Evolutionary conservation across 2,329 filamentous ascomycete genomes (phyloP).

Genomic region (Claviceps cyperi): DNA sequence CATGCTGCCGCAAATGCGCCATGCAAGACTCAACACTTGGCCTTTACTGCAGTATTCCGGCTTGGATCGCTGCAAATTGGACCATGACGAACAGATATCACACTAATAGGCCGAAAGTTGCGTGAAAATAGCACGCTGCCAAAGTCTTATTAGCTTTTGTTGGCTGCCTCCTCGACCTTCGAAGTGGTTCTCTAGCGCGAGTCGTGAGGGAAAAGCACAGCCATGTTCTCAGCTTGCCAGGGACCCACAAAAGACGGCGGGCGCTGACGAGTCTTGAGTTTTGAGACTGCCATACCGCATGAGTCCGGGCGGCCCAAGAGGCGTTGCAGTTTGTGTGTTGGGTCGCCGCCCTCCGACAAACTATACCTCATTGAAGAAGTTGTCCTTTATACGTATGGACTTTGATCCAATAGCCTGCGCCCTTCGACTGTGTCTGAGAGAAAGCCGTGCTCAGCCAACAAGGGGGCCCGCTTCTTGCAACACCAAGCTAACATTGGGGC

Average conservation of each 20-base stretch:
- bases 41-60: not conserved
- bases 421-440: conserved; percentile 3
- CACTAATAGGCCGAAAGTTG: not conserved
- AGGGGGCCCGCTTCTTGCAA: conserved; percentile 3
- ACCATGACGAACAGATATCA: not conserved
- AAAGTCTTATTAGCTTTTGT: not conserved
- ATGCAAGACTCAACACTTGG: not conserved
- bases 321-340: conserved; percentile 3
- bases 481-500: conserved; percentile 4
- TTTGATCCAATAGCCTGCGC: not conserved
- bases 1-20: conserved; percentile 1
- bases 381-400: not conserved
- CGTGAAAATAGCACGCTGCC: not conserved
- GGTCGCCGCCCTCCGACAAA: conserved; percentile 1
- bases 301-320: not conserved
- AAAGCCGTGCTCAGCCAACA: conserved; percentile 3
- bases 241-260: not conserved
- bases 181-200: not conserved
- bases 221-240: not conserved
- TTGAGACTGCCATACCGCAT: not conserved
- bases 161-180: not conserved
- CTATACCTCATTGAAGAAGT: not conserved
- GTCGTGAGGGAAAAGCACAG: not conserved
- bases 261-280: not conserved
- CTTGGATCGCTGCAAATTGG: not conserved